Conservation (phyloP, 2,329 filamentous ascomycete species). For the Aschersonia sp. region DNA sequence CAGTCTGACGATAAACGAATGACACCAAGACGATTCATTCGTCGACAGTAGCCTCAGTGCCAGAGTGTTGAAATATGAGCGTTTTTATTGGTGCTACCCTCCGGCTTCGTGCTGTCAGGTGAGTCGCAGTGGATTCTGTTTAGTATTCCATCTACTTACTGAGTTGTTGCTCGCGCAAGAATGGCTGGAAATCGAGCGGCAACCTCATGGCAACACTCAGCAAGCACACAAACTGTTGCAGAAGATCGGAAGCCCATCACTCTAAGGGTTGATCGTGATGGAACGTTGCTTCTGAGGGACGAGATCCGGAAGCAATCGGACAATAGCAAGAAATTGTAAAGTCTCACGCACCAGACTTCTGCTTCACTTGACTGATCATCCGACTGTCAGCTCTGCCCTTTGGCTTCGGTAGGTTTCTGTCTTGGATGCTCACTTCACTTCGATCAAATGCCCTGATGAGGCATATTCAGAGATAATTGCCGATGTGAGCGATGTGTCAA, state of each 20-base stretch:
- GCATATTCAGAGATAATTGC: conserved; percentile 23
- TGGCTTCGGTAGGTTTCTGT: conserved; percentile 10
- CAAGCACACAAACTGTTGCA: background rate
- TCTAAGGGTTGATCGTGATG: background rate
- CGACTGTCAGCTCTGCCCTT: conserved; percentile 5
- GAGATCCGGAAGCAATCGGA: background rate
- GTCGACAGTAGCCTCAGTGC: too few relatives aligned
- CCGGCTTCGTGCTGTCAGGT: background rate
- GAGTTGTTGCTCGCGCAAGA: background rate
- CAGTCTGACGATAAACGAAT: too few relatives aligned
- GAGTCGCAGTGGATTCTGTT: background rate
- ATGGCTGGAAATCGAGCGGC: conserved; percentile 2
- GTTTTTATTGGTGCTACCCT: background rate
- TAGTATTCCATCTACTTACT: background rate
- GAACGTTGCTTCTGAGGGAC: conserved; percentile 3
- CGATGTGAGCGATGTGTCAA: conserved; percentile 26
- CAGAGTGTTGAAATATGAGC: background rate
- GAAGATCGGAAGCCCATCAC: background rate
- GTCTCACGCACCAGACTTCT: background rate
- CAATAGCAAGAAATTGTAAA: conserved; percentile 4
- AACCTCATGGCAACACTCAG: background rate
- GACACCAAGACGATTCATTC: too few relatives aligned
- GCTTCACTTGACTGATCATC: background rate
- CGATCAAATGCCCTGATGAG: background rate
- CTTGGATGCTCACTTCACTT: background rate